Evolutionary conservation across 441 rosid genomes (phyloP), one percentile per base, ranked within the genome.

Genomic region (Geranium incanum): DNA sequence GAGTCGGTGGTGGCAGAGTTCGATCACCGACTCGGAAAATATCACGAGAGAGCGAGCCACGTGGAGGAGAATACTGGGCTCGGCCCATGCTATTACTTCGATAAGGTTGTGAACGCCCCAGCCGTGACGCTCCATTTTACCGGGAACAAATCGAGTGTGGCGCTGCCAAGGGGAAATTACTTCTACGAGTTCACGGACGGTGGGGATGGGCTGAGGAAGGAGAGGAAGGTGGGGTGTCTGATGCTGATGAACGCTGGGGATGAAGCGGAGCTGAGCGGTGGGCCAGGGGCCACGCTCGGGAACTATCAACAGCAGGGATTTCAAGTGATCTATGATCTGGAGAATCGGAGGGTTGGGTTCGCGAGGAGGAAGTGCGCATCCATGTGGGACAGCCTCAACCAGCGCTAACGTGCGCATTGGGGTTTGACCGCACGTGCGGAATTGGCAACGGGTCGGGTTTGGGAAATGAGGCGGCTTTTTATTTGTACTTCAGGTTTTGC

Each of bases 271-370:
- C 71, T 87, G 78, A 75, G 69, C 0, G 92, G 88, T 75, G 98
- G 98, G 72, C 90, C 98, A 5, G 96, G 88, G 6, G 98, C 86
- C 0, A 86, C 87, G 0, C 39, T 93, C 5, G 98, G 98, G 23
- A 93, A 93, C 76, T 93, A 86, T 67, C 99, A 94, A 78, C 99
- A 94, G 23, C 99, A 94, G 76, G 99, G 97, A 8, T 92, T 94
- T 52, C 95, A 94, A 74, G 97, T 92, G 75, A 97, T 92, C 36
- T 94, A 94, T 73, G 99, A 94, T 75, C 69, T 94, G 86, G 86
- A 84, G 82, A 81, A 88, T 66, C 65, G 83, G 21, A 75, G 82
- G 71, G 90, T 94, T 69, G 98, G 98, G 70, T 94, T 94, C 75
- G 96, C 93, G 0, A 85, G 85, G 78, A 82, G 97, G 83, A 78